Base-by-base conservation (phyloP, 192 early-diverging fungal genomes). In the Rhizophagus sp. region DNA sequence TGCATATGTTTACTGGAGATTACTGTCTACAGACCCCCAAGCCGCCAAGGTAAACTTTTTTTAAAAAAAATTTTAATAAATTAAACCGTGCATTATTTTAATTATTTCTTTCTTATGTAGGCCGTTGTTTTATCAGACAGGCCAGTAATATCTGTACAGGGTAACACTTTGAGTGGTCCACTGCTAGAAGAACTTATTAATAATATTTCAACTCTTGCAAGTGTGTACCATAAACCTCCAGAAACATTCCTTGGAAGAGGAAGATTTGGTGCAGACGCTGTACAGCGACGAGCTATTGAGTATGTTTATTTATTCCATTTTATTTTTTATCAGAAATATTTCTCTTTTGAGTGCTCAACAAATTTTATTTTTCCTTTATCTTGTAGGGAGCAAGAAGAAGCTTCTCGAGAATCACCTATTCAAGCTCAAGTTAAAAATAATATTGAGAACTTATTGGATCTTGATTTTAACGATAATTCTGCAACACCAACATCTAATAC, bases 1-100 rank as follows among this genome's bases (percentile, higher is more conserved):
- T 22, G 97, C 97, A 8, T 99, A 97, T 81, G 88, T 99, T 52
- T 99, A 99, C 87, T 99, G 98, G 98, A 89, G 98, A 74, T 86
- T 99, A 76, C 86, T 99, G 3, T 97, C 95, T 5, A 94, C 96
- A 24, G 94, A 97, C 84, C 98, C 98, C 9, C 91, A 95, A 79
- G 94, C 96, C 7, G 97, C 97, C 19, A 96, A 97, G 88, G 91
- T 92, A 81, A 25, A 79, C 10, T n/a, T 36, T 22, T n/a, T 9
- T 33, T 70, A 4, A n/a, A n/a, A 36, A 36, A 36, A 8, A 41
- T 41, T 5, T 7, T 70, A 3, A 41, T 24, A 47, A 3, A 41
- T 44, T 41, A 70, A 47, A 47, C 44, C 11, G 11, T 47, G 9
- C 44, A 47, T 47, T 30, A 19, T 24, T 25, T 61, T 82, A 67